Percentiles rank a stretch among this genome's conserved stretches.
Evolutionary conservation across 495 filamentous ascomycete genomes (phyloP).

Genomic region (Xylona heveae): DNA sequence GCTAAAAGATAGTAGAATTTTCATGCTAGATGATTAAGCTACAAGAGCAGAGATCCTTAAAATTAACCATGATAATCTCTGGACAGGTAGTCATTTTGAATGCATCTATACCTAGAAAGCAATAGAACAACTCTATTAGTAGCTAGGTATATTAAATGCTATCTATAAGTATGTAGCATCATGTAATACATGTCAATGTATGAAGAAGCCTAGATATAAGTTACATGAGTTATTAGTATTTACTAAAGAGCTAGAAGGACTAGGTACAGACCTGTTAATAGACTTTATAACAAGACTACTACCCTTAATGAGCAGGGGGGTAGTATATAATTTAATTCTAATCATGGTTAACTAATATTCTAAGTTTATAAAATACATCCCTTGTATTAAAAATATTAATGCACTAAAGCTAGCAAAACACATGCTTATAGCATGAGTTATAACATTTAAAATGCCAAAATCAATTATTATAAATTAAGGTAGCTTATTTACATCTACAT

Average conservation of each 20-base stretch:
- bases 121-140: slow-evolving; percentile 6
- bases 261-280: slow-evolving; percentile 7
- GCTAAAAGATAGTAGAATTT: not conserved
- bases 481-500: not conserved
- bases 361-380: slow-evolving; percentile 4
- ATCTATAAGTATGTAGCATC: not conserved
- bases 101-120: not conserved
- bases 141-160: not conserved
- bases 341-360: slow-evolving; percentile 4
- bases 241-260: not conserved
- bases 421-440: not conserved
- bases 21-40: not conserved
- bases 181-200: slow-evolving; percentile 1
- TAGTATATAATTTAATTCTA: slow-evolving; percentile 3
- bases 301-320: not conserved
- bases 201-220: slow-evolving; percentile 2
- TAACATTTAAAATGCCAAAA: not conserved
- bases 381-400: not conserved
- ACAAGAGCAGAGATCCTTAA: slow-evolving; percentile 3
- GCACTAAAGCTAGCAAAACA: not conserved
- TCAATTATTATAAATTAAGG: slow-evolving; percentile 3
- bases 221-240: slow-evolving; percentile 5
- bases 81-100: slow-evolving; percentile 4
- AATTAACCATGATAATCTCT: not conserved
- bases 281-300: slow-evolving; percentile 8